Evolutionary conservation across 1,284 basidiomycete species (phyloP).

Genomic region (Cutaneotrichosporon sp.): DNA sequence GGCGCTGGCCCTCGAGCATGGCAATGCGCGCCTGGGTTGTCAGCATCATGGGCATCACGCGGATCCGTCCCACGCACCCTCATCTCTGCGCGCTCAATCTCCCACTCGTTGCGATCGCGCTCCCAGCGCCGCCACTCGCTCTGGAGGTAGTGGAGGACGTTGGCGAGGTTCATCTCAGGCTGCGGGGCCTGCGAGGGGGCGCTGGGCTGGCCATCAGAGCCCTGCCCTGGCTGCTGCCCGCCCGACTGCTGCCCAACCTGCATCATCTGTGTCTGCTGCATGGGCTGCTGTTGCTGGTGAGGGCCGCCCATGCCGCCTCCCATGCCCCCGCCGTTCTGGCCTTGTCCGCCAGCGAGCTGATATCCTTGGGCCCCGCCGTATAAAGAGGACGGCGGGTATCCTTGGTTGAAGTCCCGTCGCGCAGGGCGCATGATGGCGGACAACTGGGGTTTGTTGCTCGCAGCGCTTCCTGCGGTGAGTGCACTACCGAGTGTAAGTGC

Average conservation of each 20-base stretch:
- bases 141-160: constrained; percentile 94
- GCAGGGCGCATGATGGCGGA: constrained; percentile 18
- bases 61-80: constrained; percentile 63
- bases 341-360: constrained; percentile 12
- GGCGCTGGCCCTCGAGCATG: constrained; percentile 91
- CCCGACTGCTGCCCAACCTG: constrained; percentile 19
- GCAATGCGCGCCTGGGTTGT: constrained; percentile 80
- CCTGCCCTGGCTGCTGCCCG: constrained; percentile 10
- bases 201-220: constrained; percentile 36
- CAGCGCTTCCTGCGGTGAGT: background rate
- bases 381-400: constrained; percentile 20
- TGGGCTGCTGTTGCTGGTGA: constrained; percentile 12
- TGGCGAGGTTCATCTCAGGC: constrained; percentile 82
- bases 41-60: constrained; percentile 3
- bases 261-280: constrained; percentile 13
- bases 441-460: constrained; percentile 2
- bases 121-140: constrained; percentile 97
- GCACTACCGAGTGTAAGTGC: constrained; percentile 1
- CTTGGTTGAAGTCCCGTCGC: constrained; percentile 20
- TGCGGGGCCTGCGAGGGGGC: constrained; percentile 25
- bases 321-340: constrained; percentile 23
- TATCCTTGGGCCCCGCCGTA: constrained; percentile 18
- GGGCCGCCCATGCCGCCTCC: constrained; percentile 19
- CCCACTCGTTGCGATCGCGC: constrained; percentile 98
- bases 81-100: constrained; percentile 99